phyloP scores from a whole-genome alignment of 306 rosid species.

The Mucuna pruriens region DNA sequence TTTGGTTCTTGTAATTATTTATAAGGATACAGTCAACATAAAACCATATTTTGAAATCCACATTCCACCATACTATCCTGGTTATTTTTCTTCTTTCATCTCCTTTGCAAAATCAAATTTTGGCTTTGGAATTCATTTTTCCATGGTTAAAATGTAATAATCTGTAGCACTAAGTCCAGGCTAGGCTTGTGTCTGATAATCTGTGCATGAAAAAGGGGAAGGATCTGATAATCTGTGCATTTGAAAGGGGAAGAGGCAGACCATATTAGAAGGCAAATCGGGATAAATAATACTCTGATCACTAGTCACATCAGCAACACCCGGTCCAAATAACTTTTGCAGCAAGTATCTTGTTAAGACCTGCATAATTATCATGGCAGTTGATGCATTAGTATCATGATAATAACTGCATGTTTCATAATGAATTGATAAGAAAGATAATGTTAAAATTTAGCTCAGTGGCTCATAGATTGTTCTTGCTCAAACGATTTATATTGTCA shows the following conservation, averaged over 20 bases:
- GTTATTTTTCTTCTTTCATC: background rate
- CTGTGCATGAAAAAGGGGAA: background rate
- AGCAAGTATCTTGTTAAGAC: constrained; percentile 73
- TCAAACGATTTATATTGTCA: background rate
- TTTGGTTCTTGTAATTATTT: background rate
- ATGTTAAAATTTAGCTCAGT: background rate
- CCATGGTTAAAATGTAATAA: no score
- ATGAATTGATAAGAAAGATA: background rate
- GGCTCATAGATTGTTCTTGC: background rate
- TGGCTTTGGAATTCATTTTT: background rate
- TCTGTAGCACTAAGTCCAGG: no score
- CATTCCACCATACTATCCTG: background rate
- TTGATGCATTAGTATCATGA: constrained; percentile 15
- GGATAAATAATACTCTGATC: constrained; percentile 58
- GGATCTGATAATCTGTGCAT: background rate
- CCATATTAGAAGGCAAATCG: constrained; percentile 92
- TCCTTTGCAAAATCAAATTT: background rate
- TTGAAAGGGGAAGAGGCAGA: constrained; percentile 41
- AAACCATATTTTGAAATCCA: background rate
- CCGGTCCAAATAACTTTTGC: constrained; percentile 76
- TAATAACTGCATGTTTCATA: background rate
- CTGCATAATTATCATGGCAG: constrained; percentile 47
- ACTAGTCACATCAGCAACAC: constrained; percentile 60
- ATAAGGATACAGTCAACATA: background rate
- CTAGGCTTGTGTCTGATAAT: background rate